These are phyloP conservation scores for Backusella luteola DNA, from an alignment of 192 early-diverging fungal species.

Conservation along the genomic window DNA sequence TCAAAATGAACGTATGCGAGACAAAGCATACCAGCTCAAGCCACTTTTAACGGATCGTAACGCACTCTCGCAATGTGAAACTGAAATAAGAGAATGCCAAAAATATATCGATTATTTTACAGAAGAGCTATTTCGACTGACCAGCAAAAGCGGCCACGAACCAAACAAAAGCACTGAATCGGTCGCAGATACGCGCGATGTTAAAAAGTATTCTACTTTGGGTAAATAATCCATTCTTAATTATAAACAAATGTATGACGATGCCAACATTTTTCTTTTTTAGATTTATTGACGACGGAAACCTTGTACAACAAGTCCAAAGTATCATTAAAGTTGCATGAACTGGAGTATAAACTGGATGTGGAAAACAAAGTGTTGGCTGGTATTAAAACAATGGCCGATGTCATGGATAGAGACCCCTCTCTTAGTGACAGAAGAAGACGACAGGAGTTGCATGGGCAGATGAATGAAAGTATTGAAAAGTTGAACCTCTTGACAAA, in stretches of 20 bases:
- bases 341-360: constrained; percentile 88
- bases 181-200: constrained; percentile 5
- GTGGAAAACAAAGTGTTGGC: constrained; percentile 92
- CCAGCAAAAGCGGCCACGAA: not conserved
- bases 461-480: constrained; percentile 69
- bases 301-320: constrained; percentile 66
- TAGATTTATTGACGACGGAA: constrained; percentile 68
- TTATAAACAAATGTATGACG: not conserved
- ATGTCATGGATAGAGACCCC: constrained; percentile 51
- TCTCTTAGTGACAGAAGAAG: constrained; percentile 51
- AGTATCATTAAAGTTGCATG: constrained; percentile 79
- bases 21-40: constrained; percentile 55
- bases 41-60: constrained; percentile 56
- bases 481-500: constrained; percentile 71
- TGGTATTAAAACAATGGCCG: constrained; percentile 70
- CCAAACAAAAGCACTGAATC: not conserved
- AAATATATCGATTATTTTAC: constrained; percentile 69
- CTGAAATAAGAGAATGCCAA: constrained; percentile 61
- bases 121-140: constrained; percentile 60
- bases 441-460: constrained; percentile 50
- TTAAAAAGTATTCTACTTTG: constrained; percentile 27
- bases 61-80: constrained; percentile 75
- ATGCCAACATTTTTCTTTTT: constrained; percentile 28
- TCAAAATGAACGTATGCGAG: constrained; percentile 35
- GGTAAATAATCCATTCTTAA: not conserved